Conservation (phyloP, 768 basidiomycete species). For the Dictyophora rubrovolvata region DNA sequence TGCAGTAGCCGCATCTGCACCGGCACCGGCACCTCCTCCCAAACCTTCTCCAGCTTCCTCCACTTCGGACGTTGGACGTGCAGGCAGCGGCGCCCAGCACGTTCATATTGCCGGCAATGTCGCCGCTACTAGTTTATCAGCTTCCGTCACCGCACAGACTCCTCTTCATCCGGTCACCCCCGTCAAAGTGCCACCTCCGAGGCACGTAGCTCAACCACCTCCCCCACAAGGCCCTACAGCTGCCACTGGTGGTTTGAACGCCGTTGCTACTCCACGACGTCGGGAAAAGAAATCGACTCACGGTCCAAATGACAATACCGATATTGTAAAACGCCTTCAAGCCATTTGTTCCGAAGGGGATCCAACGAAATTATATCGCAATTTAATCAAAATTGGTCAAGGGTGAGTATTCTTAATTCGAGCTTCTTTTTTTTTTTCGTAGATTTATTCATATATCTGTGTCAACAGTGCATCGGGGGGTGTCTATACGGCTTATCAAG, state of each 20-base stretch:
- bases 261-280: constrained; percentile 69
- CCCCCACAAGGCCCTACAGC: constrained; percentile 50
- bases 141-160: background rate
- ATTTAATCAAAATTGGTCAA: constrained; percentile 93
- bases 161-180: background rate
- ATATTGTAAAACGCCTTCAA: constrained; percentile 84
- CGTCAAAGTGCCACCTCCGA: constrained; percentile 17
- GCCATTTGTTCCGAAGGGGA: constrained; percentile 97
- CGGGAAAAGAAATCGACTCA: constrained; percentile 80
- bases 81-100: constrained; percentile 14
- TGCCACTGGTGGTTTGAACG: constrained; percentile 52
- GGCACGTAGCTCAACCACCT: constrained; percentile 23
- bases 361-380: constrained; percentile 87
- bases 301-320: constrained; percentile 63
- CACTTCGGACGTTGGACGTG: constrained; percentile 18
- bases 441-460: background rate
- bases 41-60: constrained; percentile 18
- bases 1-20: constrained; percentile 3
- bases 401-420: constrained; percentile 48
- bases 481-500: constrained; percentile 97
- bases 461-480: constrained; percentile 79
- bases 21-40: constrained; percentile 34
- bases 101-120: background rate
- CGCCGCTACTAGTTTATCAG: background rate
- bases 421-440: background rate